phyloP scores from a whole-genome alignment of 768 basidiomycete genomes.

The Glaciozyma antarctica region DNA sequence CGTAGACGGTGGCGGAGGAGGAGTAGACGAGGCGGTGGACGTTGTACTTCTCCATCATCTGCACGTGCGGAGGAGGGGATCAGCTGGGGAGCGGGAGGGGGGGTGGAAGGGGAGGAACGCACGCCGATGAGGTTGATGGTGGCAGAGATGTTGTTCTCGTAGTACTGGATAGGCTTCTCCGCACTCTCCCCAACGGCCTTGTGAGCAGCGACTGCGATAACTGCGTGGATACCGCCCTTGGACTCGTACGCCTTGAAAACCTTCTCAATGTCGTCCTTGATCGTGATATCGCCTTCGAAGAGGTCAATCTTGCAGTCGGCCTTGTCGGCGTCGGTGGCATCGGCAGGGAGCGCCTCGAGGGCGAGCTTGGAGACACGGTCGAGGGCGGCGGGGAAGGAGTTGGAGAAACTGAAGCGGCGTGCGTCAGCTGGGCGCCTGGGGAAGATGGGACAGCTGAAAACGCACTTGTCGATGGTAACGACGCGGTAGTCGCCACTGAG shows the following conservation, averaged over 20 bases:
- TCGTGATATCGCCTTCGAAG: constrained; percentile 63
- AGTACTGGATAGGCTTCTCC: constrained; percentile 85
- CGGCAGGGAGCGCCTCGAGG: constrained; percentile 55
- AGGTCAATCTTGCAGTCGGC: constrained; percentile 65
- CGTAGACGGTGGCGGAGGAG: constrained; percentile 96
- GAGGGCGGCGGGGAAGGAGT: constrained; percentile 69
- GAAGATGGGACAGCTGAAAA: neutral
- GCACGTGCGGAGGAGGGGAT: constrained; percentile 33
- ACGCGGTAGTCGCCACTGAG: constrained; percentile 83
- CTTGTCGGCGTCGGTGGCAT: constrained; percentile 58
- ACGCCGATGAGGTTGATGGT: constrained; percentile 65
- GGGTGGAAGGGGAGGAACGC: constrained; percentile 23
- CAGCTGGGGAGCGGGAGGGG: neutral
- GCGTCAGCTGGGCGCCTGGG: neutral
- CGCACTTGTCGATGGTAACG: constrained; percentile 64
- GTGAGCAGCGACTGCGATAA: constrained; percentile 89
- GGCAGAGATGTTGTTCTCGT: constrained; percentile 83
- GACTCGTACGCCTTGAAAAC: constrained; percentile 71
- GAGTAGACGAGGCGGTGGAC: constrained; percentile 89
- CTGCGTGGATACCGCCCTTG: constrained; percentile 89
- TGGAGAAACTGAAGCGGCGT: constrained; percentile 60
- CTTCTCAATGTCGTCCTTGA: constrained; percentile 56
- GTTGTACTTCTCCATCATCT: constrained; percentile 74
- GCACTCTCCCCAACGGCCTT: constrained; percentile 97
- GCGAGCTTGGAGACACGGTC: constrained; percentile 71